Percentiles rank a stretch among this genome's conserved stretches.
phyloP scores from a whole-genome alignment of 106 monocot genomes.

The Narthecium ossifragum region DNA sequence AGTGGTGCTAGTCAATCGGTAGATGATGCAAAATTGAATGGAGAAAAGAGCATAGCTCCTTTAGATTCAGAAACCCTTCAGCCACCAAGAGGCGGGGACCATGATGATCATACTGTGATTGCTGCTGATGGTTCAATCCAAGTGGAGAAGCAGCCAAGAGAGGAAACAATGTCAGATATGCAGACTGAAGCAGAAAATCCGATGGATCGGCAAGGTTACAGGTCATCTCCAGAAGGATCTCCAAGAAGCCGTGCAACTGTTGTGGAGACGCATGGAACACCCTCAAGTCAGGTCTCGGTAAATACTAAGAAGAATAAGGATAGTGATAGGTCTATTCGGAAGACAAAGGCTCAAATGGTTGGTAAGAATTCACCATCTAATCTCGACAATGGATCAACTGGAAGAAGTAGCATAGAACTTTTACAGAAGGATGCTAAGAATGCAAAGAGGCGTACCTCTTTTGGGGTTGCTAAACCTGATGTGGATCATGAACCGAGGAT shows the following conservation, averaged over 20 bases:
- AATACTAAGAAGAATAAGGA: constrained; percentile 39
- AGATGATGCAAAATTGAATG: constrained; percentile 14
- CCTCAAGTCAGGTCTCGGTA: constrained; percentile 58
- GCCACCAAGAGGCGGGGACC: constrained; percentile 3
- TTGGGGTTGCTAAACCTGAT: constrained; percentile 36
- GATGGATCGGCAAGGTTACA: constrained; percentile 8
- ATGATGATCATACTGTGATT: constrained; percentile 1
- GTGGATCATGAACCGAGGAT: constrained; percentile 45
- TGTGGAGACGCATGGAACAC: constrained; percentile 50
- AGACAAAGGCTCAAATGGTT: constrained; percentile 22
- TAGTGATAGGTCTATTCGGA: constrained; percentile 13
- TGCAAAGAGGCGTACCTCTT: constrained; percentile 39
- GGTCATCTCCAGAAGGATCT: constrained; percentile 52
- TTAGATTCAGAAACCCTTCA: constrained; percentile 2
- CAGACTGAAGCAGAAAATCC: constrained; percentile 12
- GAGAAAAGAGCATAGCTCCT: constrained; percentile 12
- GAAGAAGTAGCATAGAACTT: constrained; percentile 30
- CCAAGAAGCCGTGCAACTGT: constrained; percentile 47
- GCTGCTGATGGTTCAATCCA: constrained; percentile 3
- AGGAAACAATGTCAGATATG: constrained; percentile 6
- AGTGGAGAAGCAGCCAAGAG: constrained; percentile 15
- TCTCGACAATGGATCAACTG: constrained; percentile 30
- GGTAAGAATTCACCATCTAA: constrained; percentile 46
- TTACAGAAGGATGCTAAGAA: constrained; percentile 34
- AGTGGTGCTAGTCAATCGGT: constrained; percentile 9